Conservation (phyloP, 345 rosid species). For the Salix udensis region DNA sequence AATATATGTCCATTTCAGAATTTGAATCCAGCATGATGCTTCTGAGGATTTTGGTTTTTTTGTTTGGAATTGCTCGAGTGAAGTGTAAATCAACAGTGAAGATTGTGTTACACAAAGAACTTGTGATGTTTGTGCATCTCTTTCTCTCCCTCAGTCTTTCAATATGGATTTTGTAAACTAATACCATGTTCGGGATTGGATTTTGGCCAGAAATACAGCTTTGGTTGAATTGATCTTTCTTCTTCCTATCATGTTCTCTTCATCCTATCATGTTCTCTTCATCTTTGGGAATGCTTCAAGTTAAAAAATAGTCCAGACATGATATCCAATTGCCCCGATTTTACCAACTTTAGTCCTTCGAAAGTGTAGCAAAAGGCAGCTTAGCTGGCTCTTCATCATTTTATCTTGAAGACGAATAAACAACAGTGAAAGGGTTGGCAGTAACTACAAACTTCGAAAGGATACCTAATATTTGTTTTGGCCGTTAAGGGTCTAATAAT, state of each 20-base stretch:
- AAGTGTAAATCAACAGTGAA: constrained; percentile 7
- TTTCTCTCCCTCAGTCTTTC: not conserved
- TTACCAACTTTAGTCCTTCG: not conserved
- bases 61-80: not conserved
- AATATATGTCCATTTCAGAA: not conserved
- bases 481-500: not conserved
- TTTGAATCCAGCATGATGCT: constrained; percentile 11
- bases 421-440: not conserved
- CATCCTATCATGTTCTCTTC: not conserved
- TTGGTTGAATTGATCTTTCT: not conserved
- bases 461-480: not conserved
- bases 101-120: not conserved
- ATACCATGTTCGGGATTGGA: not conserved
- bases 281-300: not conserved
- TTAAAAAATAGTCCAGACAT: not conserved
- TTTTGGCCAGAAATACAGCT: not conserved
- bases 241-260: not conserved
- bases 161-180: not conserved
- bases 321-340: not conserved
- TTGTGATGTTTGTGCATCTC: not conserved
- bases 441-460: not conserved
- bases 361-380: not conserved
- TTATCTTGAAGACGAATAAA: not conserved
- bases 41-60: not conserved
- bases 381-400: not conserved